Evolutionary conservation across 2,329 filamentous ascomycete genomes (phyloP), one percentile per base, ranked within the genome.

Genomic region (Myotisia sp.): DNA sequence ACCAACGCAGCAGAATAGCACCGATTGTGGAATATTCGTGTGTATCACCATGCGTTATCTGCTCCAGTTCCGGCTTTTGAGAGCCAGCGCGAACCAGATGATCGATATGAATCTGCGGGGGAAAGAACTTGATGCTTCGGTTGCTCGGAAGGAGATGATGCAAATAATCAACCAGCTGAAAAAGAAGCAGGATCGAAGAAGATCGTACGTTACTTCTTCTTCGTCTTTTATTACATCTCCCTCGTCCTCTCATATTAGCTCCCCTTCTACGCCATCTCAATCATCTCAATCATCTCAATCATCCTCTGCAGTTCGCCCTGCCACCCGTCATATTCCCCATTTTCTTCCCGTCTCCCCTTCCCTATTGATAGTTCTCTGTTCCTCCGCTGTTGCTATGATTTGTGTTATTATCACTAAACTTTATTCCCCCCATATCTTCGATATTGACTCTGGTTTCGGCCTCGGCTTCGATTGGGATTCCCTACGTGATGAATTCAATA

Each of bases 11-110:
- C 79, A 86, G 46, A 95, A 95, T 46, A 76, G 80, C 17, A 87
- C 74, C 51, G 90, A 98, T 58, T 98, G 90, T 47, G 90, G 90
- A 12, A 83, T 98, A 1, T 95, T 86, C 55, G 90, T 98, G 3
- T 95, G 90, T 56, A 71, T 95, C 44, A 70, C 87, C 42, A 98
- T 98, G 86, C 76, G 85, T 31, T 81, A 94, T 59, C 62, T 98
- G n/a, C 68, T 98, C 12, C 66, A 94, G 33, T 86, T 85, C 58
- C 68, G 82, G 37, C 65, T 98, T 16, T 63, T 98, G 38, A 73
- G 70, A 44, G 84, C 82, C 6, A 79, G 84, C 50, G 76, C 80
- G 2, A 72, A 74, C 42, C 76, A 87, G 55, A 93, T 92, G 60
- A 79, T 95, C 8, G 86, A 76, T 42, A 95, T 98, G 90, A 90